Conservation (phyloP, 2,329 filamentous ascomycete genomes). For the Lachnellula arida region DNA sequence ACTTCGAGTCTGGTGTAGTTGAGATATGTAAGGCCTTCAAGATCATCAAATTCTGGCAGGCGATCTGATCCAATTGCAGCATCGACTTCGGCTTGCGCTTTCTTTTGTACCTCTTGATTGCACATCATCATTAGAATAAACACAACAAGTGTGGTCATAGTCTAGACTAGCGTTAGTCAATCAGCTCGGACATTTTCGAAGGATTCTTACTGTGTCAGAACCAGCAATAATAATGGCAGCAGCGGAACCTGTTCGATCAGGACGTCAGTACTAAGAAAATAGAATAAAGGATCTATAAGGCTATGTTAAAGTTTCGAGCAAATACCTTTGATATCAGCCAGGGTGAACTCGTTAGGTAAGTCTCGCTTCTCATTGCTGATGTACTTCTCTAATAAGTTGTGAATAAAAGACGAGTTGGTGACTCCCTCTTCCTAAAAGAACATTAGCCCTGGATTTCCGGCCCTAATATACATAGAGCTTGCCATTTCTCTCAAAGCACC, state of each 20-base stretch:
- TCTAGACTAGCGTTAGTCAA: constrained; percentile 32
- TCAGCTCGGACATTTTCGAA: constrained; percentile 35
- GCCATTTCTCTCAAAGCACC: too few species aligned
- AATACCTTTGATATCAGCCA: constrained; percentile 27
- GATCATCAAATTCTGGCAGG: constrained; percentile 44
- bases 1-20: constrained; percentile 32
- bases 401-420: too few species aligned
- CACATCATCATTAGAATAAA: constrained; percentile 37
- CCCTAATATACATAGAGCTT: too few species aligned
- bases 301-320: too few species aligned
- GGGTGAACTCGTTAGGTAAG: constrained; percentile 8
- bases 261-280: constrained; percentile 28
- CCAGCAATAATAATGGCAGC: constrained; percentile 45
- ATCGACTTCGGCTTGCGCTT: constrained; percentile 44
- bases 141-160: constrained; percentile 38
- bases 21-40: constrained; percentile 43
- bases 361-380: neutral
- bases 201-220: constrained; percentile 33
- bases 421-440: too few species aligned
- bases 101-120: constrained; percentile 40
- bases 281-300: constrained; percentile 42
- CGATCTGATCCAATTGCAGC: constrained; percentile 40
- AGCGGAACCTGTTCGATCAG: constrained; percentile 41
- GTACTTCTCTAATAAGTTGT: neutral
- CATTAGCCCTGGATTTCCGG: too few species aligned